Evolutionary conservation across 2,329 filamentous ascomycete species (phyloP).

Genomic region (Plectosphaerella sp.): DNA sequence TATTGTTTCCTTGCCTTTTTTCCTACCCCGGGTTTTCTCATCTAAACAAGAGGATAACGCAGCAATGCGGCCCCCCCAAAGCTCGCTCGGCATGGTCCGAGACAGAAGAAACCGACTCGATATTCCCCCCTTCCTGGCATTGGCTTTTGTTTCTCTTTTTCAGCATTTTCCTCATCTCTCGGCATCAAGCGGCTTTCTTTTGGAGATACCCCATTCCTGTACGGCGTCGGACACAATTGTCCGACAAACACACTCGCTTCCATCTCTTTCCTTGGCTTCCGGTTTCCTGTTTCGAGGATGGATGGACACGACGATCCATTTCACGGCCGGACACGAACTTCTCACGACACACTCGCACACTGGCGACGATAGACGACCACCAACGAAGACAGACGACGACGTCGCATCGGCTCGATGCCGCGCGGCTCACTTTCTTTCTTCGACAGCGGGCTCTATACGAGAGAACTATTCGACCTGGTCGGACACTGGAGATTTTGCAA

Average conservation of each 20-base stretch:
- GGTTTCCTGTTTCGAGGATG: slow-evolving; percentile 40
- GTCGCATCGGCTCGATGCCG: slow-evolving; percentile 25
- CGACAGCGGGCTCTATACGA: slow-evolving; percentile 7
- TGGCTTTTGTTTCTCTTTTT: slow-evolving; percentile 22
- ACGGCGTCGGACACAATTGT: slow-evolving; percentile 18
- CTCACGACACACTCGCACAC: slow-evolving; percentile 21
- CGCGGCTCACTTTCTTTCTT: slow-evolving; percentile 12
- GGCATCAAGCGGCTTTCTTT: slow-evolving; percentile 38
- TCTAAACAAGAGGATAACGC: slow-evolving; percentile 55
- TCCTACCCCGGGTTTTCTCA: slow-evolving; percentile 21
- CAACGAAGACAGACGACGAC: slow-evolving; percentile 20
- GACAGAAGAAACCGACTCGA: slow-evolving; percentile 37
- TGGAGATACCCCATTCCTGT: slow-evolving; percentile 30
- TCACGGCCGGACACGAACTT: slow-evolving; percentile 30
- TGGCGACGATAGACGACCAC: slow-evolving; percentile 25
- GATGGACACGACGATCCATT: slow-evolving; percentile 38
- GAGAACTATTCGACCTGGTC: slow-evolving; percentile 13
- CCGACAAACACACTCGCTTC: slow-evolving; percentile 31
- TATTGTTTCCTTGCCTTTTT: slow-evolving; percentile 21
- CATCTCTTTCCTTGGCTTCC: slow-evolving; percentile 27
- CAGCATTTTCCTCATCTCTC: slow-evolving; percentile 21
- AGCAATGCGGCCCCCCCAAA: slow-evolving; percentile 52
- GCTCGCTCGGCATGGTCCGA: slow-evolving; percentile 41
- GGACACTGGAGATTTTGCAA: slow-evolving; percentile 11
- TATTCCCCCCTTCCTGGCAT: slow-evolving; percentile 33